Conservation (phyloP, 768 basidiomycete species). For the Macrocybe gigantea region DNA sequence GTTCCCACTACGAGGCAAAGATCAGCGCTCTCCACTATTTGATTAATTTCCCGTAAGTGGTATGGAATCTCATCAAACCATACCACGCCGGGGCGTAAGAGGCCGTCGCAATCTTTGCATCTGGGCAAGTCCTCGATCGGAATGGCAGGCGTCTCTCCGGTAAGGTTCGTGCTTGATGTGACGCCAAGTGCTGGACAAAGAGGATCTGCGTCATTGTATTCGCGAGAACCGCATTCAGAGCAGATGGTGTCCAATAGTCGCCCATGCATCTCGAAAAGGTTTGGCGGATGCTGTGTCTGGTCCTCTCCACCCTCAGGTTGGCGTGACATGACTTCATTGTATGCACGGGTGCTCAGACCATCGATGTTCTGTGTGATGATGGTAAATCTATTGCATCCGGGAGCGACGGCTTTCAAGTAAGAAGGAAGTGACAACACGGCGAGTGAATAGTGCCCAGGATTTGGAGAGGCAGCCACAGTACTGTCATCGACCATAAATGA, state of each 20-base stretch:
- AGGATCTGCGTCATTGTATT: conserved; percentile 35
- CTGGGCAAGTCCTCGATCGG: conserved; percentile 33
- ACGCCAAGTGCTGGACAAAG: conserved; percentile 37
- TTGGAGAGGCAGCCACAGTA: conserved; percentile 41
- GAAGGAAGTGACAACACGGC: conserved; percentile 37
- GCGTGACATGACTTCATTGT: conserved; percentile 16
- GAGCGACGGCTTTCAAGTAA: conserved; percentile 29
- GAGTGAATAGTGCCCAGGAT: conserved; percentile 50
- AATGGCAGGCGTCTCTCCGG: conserved; percentile 31
- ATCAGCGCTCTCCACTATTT: conserved; percentile 38
- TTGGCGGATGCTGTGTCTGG: conserved; percentile 7
- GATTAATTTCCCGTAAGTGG: conserved; percentile 32
- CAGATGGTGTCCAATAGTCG: conserved; percentile 49
- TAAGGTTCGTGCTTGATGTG: conserved; percentile 34
- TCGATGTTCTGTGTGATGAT: conserved; percentile 62
- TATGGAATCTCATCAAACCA: conserved; percentile 51
- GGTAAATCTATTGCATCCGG: conserved; percentile 30
- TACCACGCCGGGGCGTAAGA: conserved; percentile 48
- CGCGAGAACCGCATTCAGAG: conserved; percentile 37
- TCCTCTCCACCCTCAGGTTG: conserved; percentile 1
- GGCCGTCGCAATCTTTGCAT: conserved; percentile 35
- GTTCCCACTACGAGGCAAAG: conserved; percentile 52
- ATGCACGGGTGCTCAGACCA: conserved; percentile 37
- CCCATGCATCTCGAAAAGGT: conserved; percentile 58
- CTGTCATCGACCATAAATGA: conserved; percentile 11